Percentiles rank a stretch among this genome's conserved stretches.
Conservation (phyloP, 352 stramenopile species). For the Thalassiosira hispida region DNA sequence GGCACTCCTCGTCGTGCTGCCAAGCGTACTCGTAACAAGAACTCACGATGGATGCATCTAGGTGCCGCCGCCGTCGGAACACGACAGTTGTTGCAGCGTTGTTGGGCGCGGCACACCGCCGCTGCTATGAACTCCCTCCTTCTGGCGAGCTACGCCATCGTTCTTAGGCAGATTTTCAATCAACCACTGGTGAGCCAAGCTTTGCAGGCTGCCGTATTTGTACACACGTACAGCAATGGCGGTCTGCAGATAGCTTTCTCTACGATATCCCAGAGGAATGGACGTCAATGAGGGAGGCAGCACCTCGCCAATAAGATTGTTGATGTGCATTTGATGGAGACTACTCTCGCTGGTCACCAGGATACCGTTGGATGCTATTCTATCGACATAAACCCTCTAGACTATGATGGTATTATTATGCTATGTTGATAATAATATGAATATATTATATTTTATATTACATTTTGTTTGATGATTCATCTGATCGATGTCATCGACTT, state of each 20-base stretch:
- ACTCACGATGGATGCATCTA: constrained; percentile 12
- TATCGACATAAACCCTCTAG: too few species aligned
- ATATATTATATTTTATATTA: too few species aligned
- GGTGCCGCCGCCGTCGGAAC: neutral
- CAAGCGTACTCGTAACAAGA: neutral
- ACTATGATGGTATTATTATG: too few species aligned
- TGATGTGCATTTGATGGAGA: too few species aligned
- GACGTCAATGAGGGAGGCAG: too few species aligned
- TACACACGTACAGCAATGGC: neutral
- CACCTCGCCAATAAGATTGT: too few species aligned
- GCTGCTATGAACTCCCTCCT: neutral
- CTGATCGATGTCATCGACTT: too few species aligned
- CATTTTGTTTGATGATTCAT: too few species aligned
- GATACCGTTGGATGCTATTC: too few species aligned
- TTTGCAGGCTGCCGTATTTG: neutral
- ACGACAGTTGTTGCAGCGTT: constrained; percentile 4
- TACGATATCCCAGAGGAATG: neutral
- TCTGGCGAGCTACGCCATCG: neutral
- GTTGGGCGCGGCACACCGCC: neutral
- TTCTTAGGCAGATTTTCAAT: neutral
- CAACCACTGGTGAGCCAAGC: neutral
- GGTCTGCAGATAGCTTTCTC: neutral
- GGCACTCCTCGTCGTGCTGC: neutral
- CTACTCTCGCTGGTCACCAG: too few species aligned
- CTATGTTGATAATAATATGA: too few species aligned